Base-by-base conservation (phyloP, 2,329 filamentous ascomycete genomes). In the Metarhizium guizhouense region DNA sequence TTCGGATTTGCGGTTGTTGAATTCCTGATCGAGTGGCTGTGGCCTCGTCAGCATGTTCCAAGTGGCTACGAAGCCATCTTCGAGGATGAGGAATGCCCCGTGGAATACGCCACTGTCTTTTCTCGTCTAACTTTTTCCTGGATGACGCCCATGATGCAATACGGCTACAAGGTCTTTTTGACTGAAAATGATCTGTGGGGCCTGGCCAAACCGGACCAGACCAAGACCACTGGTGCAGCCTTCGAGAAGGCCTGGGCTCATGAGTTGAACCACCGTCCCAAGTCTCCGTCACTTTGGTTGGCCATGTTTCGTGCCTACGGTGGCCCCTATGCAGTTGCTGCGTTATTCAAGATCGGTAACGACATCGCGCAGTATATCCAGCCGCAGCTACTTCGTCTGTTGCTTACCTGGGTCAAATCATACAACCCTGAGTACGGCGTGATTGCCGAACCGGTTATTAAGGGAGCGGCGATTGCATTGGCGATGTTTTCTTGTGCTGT, bases 91-190 rank as follows among this genome's bases (percentile, higher is more conserved):
- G 81, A 85, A 63, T 85, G 83, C 55, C 88, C 88, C 0, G 85
- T 89, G 59, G 92, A 97, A 72, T 95, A 96, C 69, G 92, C 94
- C 13, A 91, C 93, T 58, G 79, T 97, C 53, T 99, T 99, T 73
- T 96, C 93, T 4, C 84, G 89, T 52, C 79, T 99, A 49, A 96
- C 93, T 0, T 99, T 99, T 70, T 86, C 88, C 54, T 99, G 94
- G 94, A 96, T 99, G 93, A 97, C 94, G 0, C 92, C 94, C 0
- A 76, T 99, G 82, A 99, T 99, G 94, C 91, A 85, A 67, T 87
- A 87, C 67, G 94, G 94, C 1, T 97, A 99, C 76, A 89, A 87
- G 66, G 84, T 92, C 57, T 99, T 85, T 69, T 77, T 99, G 59
- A 96, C 91, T 1, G 91, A 97, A 69, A 90, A 96, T 60, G 93